Conservation (phyloP, 2,329 filamentous ascomycete genomes). For the Nemania abortiva region DNA sequence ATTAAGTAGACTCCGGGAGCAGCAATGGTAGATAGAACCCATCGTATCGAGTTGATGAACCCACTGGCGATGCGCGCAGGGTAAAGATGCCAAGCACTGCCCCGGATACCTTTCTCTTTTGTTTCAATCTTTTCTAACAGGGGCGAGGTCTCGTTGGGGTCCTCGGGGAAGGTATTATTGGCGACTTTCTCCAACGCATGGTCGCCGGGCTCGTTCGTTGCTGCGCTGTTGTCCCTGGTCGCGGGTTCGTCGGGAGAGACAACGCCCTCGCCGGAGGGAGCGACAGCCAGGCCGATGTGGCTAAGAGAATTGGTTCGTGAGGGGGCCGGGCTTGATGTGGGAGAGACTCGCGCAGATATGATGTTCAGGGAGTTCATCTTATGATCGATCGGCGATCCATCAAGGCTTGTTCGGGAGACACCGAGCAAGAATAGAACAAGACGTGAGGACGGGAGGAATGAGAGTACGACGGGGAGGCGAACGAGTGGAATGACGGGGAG, state of each 20-base stretch:
- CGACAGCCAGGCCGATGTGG: constrained; percentile 62
- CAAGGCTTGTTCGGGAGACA: constrained; percentile 49
- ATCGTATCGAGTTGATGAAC: constrained; percentile 80
- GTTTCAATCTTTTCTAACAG: constrained; percentile 63
- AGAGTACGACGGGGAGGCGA: not conserved
- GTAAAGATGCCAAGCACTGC: constrained; percentile 66
- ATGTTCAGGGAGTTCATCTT: constrained; percentile 98
- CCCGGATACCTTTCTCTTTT: constrained; percentile 54
- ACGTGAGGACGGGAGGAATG: constrained; percentile 13
- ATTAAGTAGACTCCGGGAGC: constrained; percentile 86
- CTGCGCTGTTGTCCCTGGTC: constrained; percentile 45
- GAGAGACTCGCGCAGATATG: constrained; percentile 84
- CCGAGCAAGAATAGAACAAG: constrained; percentile 35
- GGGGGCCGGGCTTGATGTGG: constrained; percentile 66
- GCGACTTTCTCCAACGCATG: constrained; percentile 52
- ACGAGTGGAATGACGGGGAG: constrained; percentile 10
- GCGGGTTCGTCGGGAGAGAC: constrained; percentile 51
- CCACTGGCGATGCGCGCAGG: constrained; percentile 78
- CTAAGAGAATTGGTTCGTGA: constrained; percentile 72
- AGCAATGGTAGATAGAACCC: constrained; percentile 81
- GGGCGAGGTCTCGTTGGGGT: constrained; percentile 75
- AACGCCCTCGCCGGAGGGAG: constrained; percentile 54
- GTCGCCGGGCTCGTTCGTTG: constrained; percentile 53
- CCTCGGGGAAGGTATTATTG: constrained; percentile 44
- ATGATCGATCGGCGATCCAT: constrained; percentile 67